These are phyloP conservation scores for Ettlia oleoabundans DNA, from an alignment of 139 green algal species.

Conservation along the genomic window DNA sequence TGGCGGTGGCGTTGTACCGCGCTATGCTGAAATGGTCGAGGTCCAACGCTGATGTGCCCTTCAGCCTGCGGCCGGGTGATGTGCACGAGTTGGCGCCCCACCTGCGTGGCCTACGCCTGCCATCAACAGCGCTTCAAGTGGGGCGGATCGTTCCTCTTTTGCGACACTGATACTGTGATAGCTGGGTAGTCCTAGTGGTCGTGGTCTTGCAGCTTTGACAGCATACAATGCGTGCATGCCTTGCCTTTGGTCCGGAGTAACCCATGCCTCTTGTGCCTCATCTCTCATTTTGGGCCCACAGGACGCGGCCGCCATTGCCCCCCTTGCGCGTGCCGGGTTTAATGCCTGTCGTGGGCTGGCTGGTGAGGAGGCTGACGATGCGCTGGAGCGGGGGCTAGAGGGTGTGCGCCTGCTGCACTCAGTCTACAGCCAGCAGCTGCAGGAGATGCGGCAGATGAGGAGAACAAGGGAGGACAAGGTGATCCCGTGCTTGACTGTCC, in stretches of 20 bases:
- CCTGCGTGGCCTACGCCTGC: neutral
- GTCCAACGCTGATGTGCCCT: conserved; percentile 14
- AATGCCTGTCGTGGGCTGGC: neutral
- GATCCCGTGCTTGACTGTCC: too few relatives aligned
- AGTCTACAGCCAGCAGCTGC: conserved; percentile 24
- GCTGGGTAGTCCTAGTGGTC: too few relatives aligned
- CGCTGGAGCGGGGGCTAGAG: conserved; percentile 31
- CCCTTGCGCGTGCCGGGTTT: neutral
- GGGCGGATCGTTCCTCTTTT: too few relatives aligned
- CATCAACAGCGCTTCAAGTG: neutral
- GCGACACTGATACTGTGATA: too few relatives aligned
- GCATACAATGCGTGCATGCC: too few relatives aligned
- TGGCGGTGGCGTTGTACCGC: neutral
- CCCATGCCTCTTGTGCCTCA: too few relatives aligned
- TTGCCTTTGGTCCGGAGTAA: too few relatives aligned
- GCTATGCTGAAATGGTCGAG: neutral
- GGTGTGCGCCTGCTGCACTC: conserved; percentile 37
- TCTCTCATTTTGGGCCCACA: too few relatives aligned
- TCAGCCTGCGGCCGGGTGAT: neutral
- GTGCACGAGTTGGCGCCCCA: neutral
- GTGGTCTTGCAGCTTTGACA: too few relatives aligned
- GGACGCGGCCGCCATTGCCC: neutral
- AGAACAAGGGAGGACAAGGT: conserved; percentile 14
- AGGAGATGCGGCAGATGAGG: conserved; percentile 23
- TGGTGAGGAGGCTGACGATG: neutral